Evolutionary conservation across 2,329 filamentous ascomycete species (phyloP), one percentile per base, ranked within the genome.

Genomic region (Paecilomyces dactylethromorphus): DNA sequence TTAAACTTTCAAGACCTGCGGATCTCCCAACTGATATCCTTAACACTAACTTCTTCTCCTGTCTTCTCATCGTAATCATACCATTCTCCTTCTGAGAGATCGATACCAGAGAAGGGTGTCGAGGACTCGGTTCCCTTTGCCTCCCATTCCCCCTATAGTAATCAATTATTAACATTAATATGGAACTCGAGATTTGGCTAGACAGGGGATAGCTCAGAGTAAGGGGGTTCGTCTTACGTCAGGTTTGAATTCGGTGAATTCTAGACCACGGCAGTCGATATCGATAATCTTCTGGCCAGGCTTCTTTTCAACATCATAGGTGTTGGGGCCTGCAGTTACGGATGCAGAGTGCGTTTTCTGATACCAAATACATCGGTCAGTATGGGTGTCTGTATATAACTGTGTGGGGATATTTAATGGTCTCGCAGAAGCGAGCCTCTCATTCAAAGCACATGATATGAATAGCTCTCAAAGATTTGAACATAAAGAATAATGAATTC

Each of bases 21-120:
- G 65, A 99, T 89, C 65, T 92, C 87, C 91, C 92, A 99, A 62
- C 85, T 90, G 58, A 96, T 75, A 31, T 94, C 90, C 72, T 91
- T 93, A 72, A 97, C 92, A 74, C 90, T 94, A 53, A 97, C 92
- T 74, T 97, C 92, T 55, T 96, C 91, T 0, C 88, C 83, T 0
- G 90, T 84, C 79, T 97, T 97, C 77, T 97, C 92, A 66, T 97
- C 92, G 69, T 97, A 99, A 67, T 97, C 93, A 74, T 89, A 99
- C 94, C 94, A 99, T 68, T 99, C 94, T 26, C 90, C 93, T 29
- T 99, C 94, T 0, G 81, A 80, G 58, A 99, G 77, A 65, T 97
- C 92, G 57, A 97, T 89, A 4, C 78, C 85, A 0, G 85, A 81
- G 69, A 99, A 99, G 68, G 91, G 90, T 49, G 90, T 94, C 10